Percentiles rank a stretch among this genome's conserved stretches.
These are phyloP conservation scores for Megacollybia marginata DNA, from an alignment of 768 basidiomycete species.

Conservation along the genomic window DNA sequence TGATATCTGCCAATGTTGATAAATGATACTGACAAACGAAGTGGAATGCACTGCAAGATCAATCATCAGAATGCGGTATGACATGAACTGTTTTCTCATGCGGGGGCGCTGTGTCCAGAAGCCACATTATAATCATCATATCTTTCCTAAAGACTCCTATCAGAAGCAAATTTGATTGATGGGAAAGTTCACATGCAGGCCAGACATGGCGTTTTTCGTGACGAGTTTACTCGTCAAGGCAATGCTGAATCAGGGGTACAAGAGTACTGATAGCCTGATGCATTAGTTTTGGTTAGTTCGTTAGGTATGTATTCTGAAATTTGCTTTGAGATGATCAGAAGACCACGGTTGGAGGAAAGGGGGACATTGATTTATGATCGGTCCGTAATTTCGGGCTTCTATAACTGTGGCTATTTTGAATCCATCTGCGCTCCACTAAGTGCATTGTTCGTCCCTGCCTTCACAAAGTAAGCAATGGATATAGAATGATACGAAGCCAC, in stretches of 20 bases:
- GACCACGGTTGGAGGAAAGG: not conserved
- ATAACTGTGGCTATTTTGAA: too few relatives aligned
- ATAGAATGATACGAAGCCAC: too few relatives aligned
- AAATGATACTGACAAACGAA: conserved; percentile 18
- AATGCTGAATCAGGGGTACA: conserved; percentile 22
- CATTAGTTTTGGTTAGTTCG: not conserved
- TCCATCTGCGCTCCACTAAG: too few relatives aligned
- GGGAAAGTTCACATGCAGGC: conserved; percentile 18
- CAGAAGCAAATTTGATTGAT: conserved; percentile 5
- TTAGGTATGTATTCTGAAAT: not conserved
- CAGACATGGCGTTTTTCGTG: conserved; percentile 14
- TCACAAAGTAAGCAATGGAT: too few relatives aligned
- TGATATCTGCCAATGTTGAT: conserved; percentile 9
- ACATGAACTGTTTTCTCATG: conserved; percentile 9
- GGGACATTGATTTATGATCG: not conserved
- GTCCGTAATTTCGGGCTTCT: too few relatives aligned
- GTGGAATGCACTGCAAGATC: conserved; percentile 28
- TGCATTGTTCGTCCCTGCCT: too few relatives aligned
- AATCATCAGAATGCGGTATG: conserved; percentile 14
- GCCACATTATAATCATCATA: conserved; percentile 24
- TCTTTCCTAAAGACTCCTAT: conserved; percentile 15
- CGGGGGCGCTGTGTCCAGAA: conserved; percentile 17
- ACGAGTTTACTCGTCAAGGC: conserved; percentile 13
- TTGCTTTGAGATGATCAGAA: not conserved
- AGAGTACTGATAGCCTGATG: conserved; percentile 8